These are phyloP conservation scores for Gastrodia elata DNA, from an alignment of 106 monocot genomes.

Conservation along the genomic window DNA sequence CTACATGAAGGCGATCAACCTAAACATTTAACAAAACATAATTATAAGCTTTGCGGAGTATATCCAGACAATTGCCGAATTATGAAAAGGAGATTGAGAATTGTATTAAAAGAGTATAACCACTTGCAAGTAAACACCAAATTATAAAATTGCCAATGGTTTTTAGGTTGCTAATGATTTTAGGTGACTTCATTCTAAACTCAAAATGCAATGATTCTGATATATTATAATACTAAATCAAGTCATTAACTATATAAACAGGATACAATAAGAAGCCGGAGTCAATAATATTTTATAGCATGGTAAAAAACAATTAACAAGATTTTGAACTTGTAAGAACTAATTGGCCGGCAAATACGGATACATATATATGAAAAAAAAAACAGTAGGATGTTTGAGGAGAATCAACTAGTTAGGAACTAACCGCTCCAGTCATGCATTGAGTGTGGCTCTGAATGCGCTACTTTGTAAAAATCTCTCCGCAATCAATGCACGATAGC, in stretches of 20 bases:
- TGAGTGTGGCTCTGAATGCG: conserved; percentile 85
- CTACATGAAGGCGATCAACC: conserved; percentile 88
- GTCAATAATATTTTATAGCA: not conserved
- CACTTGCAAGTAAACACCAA: not conserved
- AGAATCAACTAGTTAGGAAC: too few species aligned
- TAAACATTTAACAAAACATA: conserved; percentile 19
- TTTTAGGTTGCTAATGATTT: too few species aligned
- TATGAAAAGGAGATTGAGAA: not conserved
- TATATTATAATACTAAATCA: not conserved
- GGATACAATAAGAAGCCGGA: not conserved
- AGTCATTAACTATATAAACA: not conserved
- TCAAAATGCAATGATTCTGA: not conserved
- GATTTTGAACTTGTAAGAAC: not conserved
- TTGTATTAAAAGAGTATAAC: not conserved
- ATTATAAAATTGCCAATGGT: not conserved
- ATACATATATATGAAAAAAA: too few species aligned
- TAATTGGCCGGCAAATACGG: not conserved
- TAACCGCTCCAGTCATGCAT: conserved; percentile 92
- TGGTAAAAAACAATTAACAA: not conserved
- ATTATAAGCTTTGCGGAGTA: not conserved
- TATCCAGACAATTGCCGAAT: not conserved
- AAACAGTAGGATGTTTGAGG: too few species aligned
- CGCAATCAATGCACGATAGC: conserved; percentile 97
- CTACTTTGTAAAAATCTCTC: conserved; percentile 54
- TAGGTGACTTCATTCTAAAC: not conserved